Conservation (phyloP, 2,329 filamentous ascomycete species). For the Penicillium sp. region DNA sequence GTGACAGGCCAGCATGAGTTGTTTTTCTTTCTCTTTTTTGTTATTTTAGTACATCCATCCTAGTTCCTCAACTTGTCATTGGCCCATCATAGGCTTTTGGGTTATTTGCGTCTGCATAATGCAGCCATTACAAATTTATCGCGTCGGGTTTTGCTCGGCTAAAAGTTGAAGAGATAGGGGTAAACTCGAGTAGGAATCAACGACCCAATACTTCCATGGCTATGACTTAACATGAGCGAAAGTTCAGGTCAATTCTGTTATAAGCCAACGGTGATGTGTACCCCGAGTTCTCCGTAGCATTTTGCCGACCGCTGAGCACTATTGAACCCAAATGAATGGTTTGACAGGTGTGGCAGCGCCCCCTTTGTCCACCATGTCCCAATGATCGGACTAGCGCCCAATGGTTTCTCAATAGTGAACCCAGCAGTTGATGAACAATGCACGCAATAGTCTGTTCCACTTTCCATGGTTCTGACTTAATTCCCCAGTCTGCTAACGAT, state of each 20-base stretch:
- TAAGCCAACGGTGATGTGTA: neutral
- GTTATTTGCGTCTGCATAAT: neutral
- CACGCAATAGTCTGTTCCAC: conserved; percentile 8
- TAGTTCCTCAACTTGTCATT: neutral
- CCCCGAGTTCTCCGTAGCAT: neutral
- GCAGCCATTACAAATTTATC: neutral
- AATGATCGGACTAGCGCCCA: conserved; percentile 16
- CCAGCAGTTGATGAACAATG: neutral
- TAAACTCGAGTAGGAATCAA: neutral
- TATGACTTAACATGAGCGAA: neutral
- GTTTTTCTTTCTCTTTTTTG: neutral
- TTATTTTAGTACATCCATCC: neutral
- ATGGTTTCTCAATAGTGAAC: conserved; percentile 22
- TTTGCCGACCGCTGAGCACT: conserved; percentile 1
- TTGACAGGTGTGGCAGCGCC: conserved; percentile 22
- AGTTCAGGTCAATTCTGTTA: neutral
- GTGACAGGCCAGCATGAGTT: conserved; percentile 11
- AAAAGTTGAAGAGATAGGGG: neutral
- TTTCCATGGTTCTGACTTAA: conserved; percentile 14
- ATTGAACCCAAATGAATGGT: conserved; percentile 20
- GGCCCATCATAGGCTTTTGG: neutral
- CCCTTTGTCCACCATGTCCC: conserved; percentile 3
- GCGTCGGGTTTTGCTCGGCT: neutral
- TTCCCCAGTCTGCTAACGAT: conserved; percentile 1
- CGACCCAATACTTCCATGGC: neutral